These are phyloP conservation scores for Telopea speciosissima DNA, from an alignment of 177 flowering plant genomes.

Conservation along the genomic window DNA sequence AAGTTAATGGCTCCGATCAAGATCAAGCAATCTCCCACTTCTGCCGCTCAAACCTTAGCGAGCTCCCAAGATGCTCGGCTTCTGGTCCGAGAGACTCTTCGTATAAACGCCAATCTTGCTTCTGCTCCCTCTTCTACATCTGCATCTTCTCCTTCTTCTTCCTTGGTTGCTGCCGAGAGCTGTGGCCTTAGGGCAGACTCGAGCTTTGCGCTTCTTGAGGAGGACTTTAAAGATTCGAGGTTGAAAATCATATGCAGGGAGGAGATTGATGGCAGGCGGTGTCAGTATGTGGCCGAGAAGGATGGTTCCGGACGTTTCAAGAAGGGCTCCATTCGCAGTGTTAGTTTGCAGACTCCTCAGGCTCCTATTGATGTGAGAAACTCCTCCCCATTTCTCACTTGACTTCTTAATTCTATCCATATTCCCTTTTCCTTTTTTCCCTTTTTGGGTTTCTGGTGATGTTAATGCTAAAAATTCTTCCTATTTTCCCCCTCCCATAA, in stretches of 20 bases:
- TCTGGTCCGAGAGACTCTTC: constrained; percentile 70
- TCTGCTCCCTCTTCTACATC: constrained; percentile 27
- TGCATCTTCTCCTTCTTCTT: constrained; percentile 1
- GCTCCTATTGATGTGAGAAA: constrained; percentile 56
- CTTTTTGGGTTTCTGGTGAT: not conserved
- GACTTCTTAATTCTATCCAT: not conserved
- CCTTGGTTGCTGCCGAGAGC: constrained; percentile 6
- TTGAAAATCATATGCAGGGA: constrained; percentile 70
- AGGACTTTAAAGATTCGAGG: constrained; percentile 44
- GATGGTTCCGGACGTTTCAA: constrained; percentile 24
- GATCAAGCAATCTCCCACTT: constrained; percentile 23
- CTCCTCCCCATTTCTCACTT: not conserved
- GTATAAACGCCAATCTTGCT: constrained; percentile 73
- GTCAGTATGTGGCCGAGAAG: constrained; percentile 62
- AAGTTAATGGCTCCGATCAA: constrained; percentile 33
- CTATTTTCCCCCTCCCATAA: no score
- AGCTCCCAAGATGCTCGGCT: constrained; percentile 45
- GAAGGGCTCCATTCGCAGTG: constrained; percentile 53
- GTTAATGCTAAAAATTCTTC: no score
- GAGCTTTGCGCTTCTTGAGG: constrained; percentile 30
- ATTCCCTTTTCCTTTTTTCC: not conserved
- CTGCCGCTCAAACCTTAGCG: constrained; percentile 21
- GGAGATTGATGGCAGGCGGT: constrained; percentile 77
- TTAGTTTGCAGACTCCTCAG: constrained; percentile 60
- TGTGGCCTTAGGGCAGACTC: constrained; percentile 10